phyloP scores from a whole-genome alignment of 108 stramenopile species.

The Aurantiochytrium sp. region DNA sequence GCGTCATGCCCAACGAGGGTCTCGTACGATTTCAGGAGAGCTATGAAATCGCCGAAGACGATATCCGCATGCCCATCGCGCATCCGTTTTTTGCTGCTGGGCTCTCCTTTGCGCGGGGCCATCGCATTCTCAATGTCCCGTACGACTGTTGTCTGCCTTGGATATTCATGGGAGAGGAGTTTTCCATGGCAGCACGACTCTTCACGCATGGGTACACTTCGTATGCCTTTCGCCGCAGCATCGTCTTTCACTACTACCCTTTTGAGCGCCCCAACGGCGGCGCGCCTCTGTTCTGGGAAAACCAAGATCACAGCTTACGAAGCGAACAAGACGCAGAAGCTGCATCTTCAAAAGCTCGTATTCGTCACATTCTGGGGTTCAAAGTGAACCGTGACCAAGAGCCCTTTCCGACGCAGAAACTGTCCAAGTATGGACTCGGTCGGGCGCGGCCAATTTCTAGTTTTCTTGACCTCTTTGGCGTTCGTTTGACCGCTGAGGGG shows the following conservation, averaged over 20 bases:
- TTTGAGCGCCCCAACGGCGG: conserved; percentile 33
- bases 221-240: conserved; percentile 60
- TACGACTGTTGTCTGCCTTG: conserved; percentile 61
- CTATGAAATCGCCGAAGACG: background rate
- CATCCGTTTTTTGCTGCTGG: conserved; percentile 78
- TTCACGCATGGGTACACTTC: conserved; percentile 68
- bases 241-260: conserved; percentile 71
- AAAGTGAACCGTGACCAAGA: background rate
- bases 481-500: too few species aligned
- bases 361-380: background rate
- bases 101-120: conserved; percentile 61
- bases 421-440: background rate
- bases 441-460: background rate
- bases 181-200: conserved; percentile 68
- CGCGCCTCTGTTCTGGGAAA: conserved; percentile 23
- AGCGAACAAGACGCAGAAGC: background rate
- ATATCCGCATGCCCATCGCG: conserved; percentile 48
- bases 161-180: conserved; percentile 81
- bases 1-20: background rate
- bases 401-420: background rate
- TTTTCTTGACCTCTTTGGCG: background rate
- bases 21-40: background rate
- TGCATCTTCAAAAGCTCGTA: background rate
- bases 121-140: conserved; percentile 51
- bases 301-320: background rate